Base-by-base conservation (phyloP, 2,329 filamentous ascomycete species). In the Fusarium subglutinans region DNA sequence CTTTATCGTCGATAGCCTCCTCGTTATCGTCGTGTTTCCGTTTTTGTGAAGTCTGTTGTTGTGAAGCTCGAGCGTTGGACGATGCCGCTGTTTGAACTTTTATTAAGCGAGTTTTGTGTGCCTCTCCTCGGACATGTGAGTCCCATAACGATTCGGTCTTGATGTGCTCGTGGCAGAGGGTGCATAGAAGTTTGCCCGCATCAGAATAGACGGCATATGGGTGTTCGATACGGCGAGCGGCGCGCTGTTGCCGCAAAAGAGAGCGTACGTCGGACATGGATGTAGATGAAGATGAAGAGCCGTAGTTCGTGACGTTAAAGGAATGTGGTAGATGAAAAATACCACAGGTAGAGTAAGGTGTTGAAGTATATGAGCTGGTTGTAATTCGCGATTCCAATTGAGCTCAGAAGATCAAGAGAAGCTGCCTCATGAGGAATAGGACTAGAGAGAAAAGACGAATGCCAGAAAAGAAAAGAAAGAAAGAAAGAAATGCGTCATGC, bases 231-330 rank as follows among this genome's bases (percentile, higher is more conserved):
- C 92, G 90, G 65, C 94, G 91, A 70, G 92, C 89, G 63, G 91
- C 90, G 74, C 94, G 91, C 82, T 96, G 93, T 79, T 91, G 92
- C 76, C 93, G 93, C 66, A 97, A 88, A 55, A 97, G 89, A 41
- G 93, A 90, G 77, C 94, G 92, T 33, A 94, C 92, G 82, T 97
- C 94, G 75, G 93, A 87, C 93, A 96, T 96, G 73, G 51, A 69
- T 48, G 43, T 38, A 48, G 43, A 40, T 61, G 28, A 51, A 30
- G n/a, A 57, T 58, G 18, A 30, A 18, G 15, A 58, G n/a, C 24
- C 8, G 64, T 47, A 24, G 17, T 66, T 66, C 55, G 41, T 45
- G 47, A 33, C 44, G 47, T 28, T 33, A 26, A 68, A 55, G 38
- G 50, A 38, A 37, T 33, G 41, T 56, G 45, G 54, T 28, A 66